Base-by-base conservation (phyloP, 1,284 basidiomycete genomes). In the Apiotrichum laibachii region DNA sequence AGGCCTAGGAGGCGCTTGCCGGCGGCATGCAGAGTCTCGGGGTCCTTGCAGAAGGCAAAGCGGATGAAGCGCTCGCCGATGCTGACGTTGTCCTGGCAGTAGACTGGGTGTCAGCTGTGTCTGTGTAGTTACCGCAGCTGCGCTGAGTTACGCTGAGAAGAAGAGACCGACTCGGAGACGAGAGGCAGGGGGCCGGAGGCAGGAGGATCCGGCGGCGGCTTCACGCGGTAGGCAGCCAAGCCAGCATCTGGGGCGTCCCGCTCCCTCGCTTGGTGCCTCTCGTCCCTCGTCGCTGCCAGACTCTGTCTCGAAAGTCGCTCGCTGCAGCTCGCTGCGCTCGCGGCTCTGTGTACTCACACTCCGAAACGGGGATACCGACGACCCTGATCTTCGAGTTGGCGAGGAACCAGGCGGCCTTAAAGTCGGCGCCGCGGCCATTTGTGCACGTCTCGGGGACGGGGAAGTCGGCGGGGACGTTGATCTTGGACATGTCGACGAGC, bases 41-140 rank as follows among this genome's bases (percentile, higher is more conserved):
- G 67, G 69, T 96, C 92, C 73, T 96, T 96, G 82, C 92, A 95
- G 81, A 95, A 96, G 2, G 91, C 88, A 75, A 97, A 93, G 53
- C 93, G 85, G 33, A 85, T 87, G 71, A 87, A 96, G 55, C 82
- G 85, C 76, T 93, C 91, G 40, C 93, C 93, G 57, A 96, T 90
- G 52, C 80, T 77, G 45, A 85, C 83, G 73, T 96, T 91, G 59
- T 90, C 88, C 67, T 86, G 82, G 69, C 88, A 90, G 80, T 95
- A 96, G 77, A 96, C 96, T 89, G 93, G 63, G 35, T 21, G 48
- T 46, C n/a, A n/a, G n/a, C n/a, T n/a, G n/a, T n/a, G n/a, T n/a
- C n/a, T n/a, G n/a, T n/a, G n/a, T n/a, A n/a, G n/a, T n/a, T n/a
- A n/a, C n/a, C n/a, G n/a, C n/a, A n/a, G n/a, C n/a, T n/a, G n/a